phyloP scores from a whole-genome alignment of 345 rosid genomes.

The Durio zibethinus region DNA sequence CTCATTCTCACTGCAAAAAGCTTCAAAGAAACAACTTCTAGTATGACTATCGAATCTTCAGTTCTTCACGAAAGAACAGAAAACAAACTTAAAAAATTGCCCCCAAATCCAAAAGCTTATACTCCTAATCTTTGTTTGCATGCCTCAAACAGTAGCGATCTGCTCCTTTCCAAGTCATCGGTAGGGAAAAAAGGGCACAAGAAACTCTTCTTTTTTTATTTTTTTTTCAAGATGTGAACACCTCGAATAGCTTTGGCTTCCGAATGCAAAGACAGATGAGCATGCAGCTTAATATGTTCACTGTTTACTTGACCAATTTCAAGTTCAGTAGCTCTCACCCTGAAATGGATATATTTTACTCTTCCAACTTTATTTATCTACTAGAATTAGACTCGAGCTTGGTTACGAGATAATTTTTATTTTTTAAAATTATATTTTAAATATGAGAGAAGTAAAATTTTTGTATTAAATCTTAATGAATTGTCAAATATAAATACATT shows the following conservation, averaged over 20 bases:
- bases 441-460: too few relatives aligned
- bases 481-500: too few relatives aligned
- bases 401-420: too few relatives aligned
- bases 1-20: constrained; percentile 50
- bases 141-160: constrained; percentile 33
- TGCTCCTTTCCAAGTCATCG: constrained; percentile 35
- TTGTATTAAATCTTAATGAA: too few relatives aligned
- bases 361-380: too few relatives aligned
- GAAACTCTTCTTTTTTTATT: background rate
- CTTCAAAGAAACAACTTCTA: constrained; percentile 28
- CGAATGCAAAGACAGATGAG: background rate
- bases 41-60: constrained; percentile 52
- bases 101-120: constrained; percentile 20
- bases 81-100: constrained; percentile 30
- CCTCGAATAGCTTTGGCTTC: background rate
- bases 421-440: too few relatives aligned
- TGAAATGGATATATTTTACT: background rate
- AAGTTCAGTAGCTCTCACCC: constrained; percentile 3
- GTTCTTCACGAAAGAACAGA: constrained; percentile 34
- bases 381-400: too few relatives aligned
- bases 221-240: constrained; percentile 5
- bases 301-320: background rate
- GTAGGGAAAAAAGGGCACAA: background rate
- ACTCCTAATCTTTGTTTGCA: constrained; percentile 34
- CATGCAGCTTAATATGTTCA: background rate